Conservation (phyloP, 306 rosid species). For the Erythrophleum fordii region DNA sequence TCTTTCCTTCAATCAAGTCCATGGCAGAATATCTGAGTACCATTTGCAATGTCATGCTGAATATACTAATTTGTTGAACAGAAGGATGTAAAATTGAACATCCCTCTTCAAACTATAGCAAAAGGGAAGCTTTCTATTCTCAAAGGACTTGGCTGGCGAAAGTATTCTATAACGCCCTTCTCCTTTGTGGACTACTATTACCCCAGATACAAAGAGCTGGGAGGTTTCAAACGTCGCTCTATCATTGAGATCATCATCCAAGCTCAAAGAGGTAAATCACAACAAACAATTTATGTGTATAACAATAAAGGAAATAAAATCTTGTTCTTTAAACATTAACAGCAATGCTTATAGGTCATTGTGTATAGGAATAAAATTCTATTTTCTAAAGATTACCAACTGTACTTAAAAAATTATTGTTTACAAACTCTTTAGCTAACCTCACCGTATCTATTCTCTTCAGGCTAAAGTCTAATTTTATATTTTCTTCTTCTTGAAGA, state of each 20-base stretch:
- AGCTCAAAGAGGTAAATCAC: not conserved
- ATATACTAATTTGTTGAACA: not conserved
- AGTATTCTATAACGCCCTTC: not conserved
- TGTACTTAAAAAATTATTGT: too few species aligned
- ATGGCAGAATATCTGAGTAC: too few species aligned
- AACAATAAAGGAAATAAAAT: too few species aligned
- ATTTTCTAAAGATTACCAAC: too few species aligned
- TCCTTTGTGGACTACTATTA: not conserved
- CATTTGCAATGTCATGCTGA: not conserved
- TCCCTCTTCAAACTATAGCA: rapidly evolving
- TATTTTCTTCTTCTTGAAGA: not conserved
- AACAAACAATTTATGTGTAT: too few species aligned
- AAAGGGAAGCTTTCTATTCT: not conserved
- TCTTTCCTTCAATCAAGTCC: too few species aligned
- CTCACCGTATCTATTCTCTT: not conserved
- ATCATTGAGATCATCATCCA: too few species aligned
- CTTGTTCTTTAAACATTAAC: too few species aligned
- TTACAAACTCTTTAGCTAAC: too few species aligned
- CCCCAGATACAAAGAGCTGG: not conserved
- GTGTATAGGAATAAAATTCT: too few species aligned
- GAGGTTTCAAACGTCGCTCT: not conserved
- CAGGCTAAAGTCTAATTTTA: not conserved
- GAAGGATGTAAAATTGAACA: not conserved
- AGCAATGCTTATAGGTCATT: too few species aligned
- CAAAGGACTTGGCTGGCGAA: not conserved